Evolutionary conservation across 257 asterid genomes (phyloP), one percentile per base, ranked within the genome.

Genomic region (Prunella vulgaris): DNA sequence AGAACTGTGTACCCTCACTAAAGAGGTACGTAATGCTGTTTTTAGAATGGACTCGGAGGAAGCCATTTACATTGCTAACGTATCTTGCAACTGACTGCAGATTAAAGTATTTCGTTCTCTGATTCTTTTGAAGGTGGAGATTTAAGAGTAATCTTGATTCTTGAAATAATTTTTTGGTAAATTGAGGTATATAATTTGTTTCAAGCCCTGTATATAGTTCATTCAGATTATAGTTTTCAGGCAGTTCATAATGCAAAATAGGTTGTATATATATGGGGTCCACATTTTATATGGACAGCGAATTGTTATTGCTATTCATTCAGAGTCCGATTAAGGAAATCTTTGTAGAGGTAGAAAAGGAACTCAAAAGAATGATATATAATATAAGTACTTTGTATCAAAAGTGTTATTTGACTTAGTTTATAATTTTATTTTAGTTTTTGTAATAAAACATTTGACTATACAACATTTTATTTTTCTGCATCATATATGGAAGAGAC

Each of bases 161-260:
- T 46, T 46, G 20, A 46, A 46, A n/a, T 46, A 5, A 5, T 46
- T 46, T 46, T 46, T 46, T 37, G 53, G 53, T 46, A 46, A n/a
- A 71, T 38, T 25, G 70, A 76, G 20, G 76, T 70, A 64, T 51
- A 71, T 71, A 71, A 20, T 49, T 51, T 32, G 38, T 38, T 58
- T 51, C 60, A 1, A 15, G 10, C 58, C n/a, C 22, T 10, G 4
- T 54, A 18, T 56, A 22, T 4, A 37, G 49, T 48, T 22, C 24
- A 46, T 63, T 46, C 64, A 57, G 51, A 60, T 63, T 49, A n/a
- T n/a, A 46, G 64, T 25, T 66, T 20, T 5, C 5, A 14, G 24
- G 71, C 38, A 38, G 21, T 32, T 33, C 1, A 30, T 24, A 56
- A 21, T 56, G 61, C 61, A 54, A 10, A 22, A 24, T 10, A 24